phyloP scores from a whole-genome alignment of 768 basidiomycete species.

The Leucocoprinus sp. region DNA sequence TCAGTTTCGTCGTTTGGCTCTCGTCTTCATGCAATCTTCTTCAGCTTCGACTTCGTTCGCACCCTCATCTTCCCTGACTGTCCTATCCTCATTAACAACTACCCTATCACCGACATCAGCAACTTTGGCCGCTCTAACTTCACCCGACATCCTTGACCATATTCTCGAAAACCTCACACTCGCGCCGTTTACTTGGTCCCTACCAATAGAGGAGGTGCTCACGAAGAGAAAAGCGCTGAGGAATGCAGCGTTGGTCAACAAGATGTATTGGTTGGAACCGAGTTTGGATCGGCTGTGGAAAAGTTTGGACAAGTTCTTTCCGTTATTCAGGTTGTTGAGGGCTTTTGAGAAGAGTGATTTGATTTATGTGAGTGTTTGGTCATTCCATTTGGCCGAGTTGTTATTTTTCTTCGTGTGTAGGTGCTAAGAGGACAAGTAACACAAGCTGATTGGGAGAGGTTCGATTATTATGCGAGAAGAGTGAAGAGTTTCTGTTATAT shows the following conservation, averaged over 20 bases:
- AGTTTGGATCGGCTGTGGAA: constrained; percentile 26
- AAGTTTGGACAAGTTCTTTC: constrained; percentile 24
- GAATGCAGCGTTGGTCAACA: constrained; percentile 21
- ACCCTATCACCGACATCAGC: background rate
- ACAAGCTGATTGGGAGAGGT: constrained; percentile 22
- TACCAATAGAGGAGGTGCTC: background rate
- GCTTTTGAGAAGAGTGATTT: constrained; percentile 22
- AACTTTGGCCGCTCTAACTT: background rate
- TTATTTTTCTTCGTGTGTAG: constrained; percentile 12
- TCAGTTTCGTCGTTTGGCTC: too few relatives aligned
- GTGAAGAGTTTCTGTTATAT: constrained; percentile 23
- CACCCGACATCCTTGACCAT: background rate
- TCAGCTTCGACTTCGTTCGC: too few relatives aligned
- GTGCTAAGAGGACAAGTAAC: constrained; percentile 22
- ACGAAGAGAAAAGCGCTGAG: background rate
- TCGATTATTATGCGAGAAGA: constrained; percentile 24
- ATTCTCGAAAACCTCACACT: background rate
- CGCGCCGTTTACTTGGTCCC: background rate
- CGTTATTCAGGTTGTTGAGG: constrained; percentile 24
- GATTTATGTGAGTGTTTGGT: constrained; percentile 21
- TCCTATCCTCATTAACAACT: too few relatives aligned
- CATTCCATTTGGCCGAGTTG: background rate
- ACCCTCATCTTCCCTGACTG: too few relatives aligned
- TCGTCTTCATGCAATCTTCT: too few relatives aligned
- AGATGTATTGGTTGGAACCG: constrained; percentile 22